Evolutionary conservation across 2,329 filamentous ascomycete genomes (phyloP), one percentile per base, ranked within the genome.

Genomic region (Alternaria sp.): DNA sequence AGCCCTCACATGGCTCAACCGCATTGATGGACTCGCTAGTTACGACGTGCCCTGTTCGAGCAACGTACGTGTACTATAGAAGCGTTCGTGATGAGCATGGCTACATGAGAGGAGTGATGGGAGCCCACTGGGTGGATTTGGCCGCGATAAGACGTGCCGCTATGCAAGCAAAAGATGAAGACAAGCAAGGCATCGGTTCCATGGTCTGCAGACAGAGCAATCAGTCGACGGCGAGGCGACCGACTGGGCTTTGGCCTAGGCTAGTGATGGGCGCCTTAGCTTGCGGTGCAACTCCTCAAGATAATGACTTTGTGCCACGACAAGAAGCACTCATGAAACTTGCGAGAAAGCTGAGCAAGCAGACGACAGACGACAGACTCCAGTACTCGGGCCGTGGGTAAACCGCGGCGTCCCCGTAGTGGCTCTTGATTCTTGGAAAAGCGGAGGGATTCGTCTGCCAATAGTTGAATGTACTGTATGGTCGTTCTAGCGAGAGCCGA

Each of bases 1-100:
- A 55, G 59, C 51, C 40, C 56, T 59, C 56, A 53, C 48, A 59
- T 62, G 59, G 55, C 56, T 59, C 51, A 53, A 56, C 58, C 49
- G 46, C 54, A 34, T 60, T 26, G 42, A 51, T 58, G 54, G 58
- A 54, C 54, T 57, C 54, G 58, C 58, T 60, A 49, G 50, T 28
- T 60, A 34, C 46, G 31, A 41, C 34, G 46, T 54, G 51, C 29
- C 51, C 51, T 34, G 48, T 54, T 46, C 50, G 37, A 39, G 42
- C 50, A 37, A 39, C 41, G 26, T 44, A 52, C 44, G 24, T 45
- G 51, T 56, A 36, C 44, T 48, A 48, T 26, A 48, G 39, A 49
- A 41, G 42, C 45, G 45, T 51, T 41, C 40, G 36, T 50, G 28
- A 44, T 58, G 51, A 34, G 33, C 36, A 60, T 42, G 44, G 39